These are phyloP conservation scores for Zoysia pacifica DNA, from an alignment of 176 grass and related monocot genomes.

Conservation along the genomic window DNA sequence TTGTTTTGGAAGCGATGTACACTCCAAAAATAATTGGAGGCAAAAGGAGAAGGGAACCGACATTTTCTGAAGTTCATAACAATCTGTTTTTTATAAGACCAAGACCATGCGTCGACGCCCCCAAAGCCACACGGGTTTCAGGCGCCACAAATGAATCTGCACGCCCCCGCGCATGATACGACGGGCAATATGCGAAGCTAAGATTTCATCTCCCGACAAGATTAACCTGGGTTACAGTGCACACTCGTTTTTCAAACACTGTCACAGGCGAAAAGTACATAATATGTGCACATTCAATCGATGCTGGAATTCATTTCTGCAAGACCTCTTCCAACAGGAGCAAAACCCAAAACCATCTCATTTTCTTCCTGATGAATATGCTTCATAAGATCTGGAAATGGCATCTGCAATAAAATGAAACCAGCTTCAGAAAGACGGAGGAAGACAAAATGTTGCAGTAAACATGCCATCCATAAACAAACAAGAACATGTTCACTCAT, in stretches of 20 bases:
- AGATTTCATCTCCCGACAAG: neutral
- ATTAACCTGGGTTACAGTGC: neutral
- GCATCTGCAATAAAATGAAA: constrained; percentile 42
- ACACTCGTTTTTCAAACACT: neutral
- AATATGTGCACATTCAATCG: neutral
- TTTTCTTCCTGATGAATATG: constrained; percentile 14
- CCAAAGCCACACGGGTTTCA: neutral
- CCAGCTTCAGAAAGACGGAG: neutral
- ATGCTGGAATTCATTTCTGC: neutral
- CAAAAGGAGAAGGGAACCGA: no score
- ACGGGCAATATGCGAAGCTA: neutral
- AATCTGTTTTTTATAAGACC: no score
- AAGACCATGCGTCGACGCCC: no score
- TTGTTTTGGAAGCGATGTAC: no score
- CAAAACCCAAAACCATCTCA: neutral
- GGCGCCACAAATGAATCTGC: neutral
- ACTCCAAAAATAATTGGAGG: no score
- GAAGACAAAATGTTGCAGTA: neutral
- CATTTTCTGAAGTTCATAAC: no score
- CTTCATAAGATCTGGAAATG: constrained; percentile 55
- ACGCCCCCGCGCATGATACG: neutral
- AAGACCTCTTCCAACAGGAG: constrained; percentile 1
- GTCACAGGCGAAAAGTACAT: constrained; percentile 20
- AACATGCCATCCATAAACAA: neutral
- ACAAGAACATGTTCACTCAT: neutral